Evolutionary conservation across 441 rosid species (phyloP).

Genomic region (Euphorbia schlechtendalii): DNA sequence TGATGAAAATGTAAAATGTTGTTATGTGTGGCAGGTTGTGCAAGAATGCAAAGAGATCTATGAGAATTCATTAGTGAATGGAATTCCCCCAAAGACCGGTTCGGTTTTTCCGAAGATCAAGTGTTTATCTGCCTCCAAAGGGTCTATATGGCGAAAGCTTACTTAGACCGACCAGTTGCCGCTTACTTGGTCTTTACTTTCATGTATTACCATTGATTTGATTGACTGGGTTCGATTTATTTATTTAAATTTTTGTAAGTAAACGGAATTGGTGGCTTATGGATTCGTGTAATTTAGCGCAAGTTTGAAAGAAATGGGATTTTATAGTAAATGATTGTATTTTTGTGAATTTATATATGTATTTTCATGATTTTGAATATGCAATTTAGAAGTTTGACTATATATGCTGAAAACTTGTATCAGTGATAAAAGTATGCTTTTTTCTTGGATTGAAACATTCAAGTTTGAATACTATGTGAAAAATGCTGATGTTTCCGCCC

Average conservation of each 20-base stretch:
- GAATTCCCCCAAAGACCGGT: conserved; percentile 82
- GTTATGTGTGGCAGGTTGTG: conserved; percentile 52
- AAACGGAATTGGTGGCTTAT: too few species aligned
- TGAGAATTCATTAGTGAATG: conserved; percentile 76
- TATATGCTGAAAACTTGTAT: too few species aligned
- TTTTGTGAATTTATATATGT: too few species aligned
- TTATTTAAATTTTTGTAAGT: neutral
- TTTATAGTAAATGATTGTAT: too few species aligned
- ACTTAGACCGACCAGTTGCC: conserved; percentile 24
- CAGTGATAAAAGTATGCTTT: too few species aligned
- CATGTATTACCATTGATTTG: neutral
- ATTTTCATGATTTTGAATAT: too few species aligned
- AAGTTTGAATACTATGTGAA: too few species aligned
- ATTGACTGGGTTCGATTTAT: neutral
- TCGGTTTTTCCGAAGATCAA: conserved; percentile 81
- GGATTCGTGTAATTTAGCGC: too few species aligned
- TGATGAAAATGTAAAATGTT: neutral
- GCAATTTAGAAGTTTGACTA: too few species aligned
- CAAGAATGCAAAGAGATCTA: conserved; percentile 97
- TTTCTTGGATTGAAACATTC: too few species aligned
- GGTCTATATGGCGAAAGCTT: conserved; percentile 69
- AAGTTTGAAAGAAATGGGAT: too few species aligned
- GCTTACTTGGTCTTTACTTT: neutral
- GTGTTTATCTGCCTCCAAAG: conserved; percentile 59
- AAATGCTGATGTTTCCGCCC: too few species aligned